phyloP scores from a whole-genome alignment of 306 rosid genomes.

The Malus sieversii region DNA sequence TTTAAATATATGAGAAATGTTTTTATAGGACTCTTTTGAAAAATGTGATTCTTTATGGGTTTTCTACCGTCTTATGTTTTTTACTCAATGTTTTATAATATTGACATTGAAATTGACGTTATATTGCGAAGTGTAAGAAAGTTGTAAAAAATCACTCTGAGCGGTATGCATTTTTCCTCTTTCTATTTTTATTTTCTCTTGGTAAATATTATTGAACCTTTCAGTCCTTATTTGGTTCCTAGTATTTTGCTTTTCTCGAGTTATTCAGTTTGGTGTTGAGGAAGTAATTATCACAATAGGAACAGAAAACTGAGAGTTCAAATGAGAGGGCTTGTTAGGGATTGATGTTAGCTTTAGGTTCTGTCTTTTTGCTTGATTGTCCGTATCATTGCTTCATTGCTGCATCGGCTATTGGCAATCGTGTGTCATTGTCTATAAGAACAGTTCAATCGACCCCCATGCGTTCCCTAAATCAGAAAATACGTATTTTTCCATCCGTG shows the following conservation, averaged over 20 bases:
- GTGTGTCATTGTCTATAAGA: neutral
- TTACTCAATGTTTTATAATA: no score
- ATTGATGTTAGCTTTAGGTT: neutral
- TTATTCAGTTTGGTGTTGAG: no score
- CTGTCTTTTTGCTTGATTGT: neutral
- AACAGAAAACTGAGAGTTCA: no score
- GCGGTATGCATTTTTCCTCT: neutral
- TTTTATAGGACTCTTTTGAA: no score
- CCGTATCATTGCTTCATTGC: neutral
- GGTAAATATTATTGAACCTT: neutral
- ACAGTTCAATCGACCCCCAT: neutral
- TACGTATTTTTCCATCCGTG: neutral
- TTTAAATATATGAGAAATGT: no score
- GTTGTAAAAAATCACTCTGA: neutral
- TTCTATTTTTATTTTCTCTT: neutral
- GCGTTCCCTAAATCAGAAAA: neutral
- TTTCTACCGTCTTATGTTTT: no score
- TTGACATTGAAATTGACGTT: rapidly evolving
- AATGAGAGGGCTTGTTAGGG: no score
- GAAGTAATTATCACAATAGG: no score
- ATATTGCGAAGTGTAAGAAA: rapidly evolving
- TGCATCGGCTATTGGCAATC: neutral
- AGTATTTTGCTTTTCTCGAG: neutral
- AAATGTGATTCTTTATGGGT: no score
- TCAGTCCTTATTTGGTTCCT: neutral